These are phyloP conservation scores for Penicillium paneum DNA, from an alignment of 2,329 filamentous ascomycete species.

Conservation along the genomic window DNA sequence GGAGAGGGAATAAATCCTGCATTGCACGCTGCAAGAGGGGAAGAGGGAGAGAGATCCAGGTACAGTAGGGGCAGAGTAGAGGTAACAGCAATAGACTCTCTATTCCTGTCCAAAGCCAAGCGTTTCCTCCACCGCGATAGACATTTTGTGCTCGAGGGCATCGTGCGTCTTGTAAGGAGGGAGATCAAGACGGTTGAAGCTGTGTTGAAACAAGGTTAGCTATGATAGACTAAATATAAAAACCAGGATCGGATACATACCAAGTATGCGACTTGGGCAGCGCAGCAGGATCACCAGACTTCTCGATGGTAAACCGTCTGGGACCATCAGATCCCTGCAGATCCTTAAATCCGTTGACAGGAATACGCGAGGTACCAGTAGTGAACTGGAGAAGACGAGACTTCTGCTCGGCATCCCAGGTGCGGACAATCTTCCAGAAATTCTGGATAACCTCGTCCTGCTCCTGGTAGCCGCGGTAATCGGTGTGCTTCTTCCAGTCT, in stretches of 20 bases:
- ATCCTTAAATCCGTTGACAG: constrained; percentile 99
- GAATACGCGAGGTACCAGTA: constrained; percentile 94
- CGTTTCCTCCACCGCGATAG: constrained; percentile 96
- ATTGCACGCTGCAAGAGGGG: background rate
- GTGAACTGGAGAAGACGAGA: constrained; percentile 94
- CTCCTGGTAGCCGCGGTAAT: constrained; percentile 98
- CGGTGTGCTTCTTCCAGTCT: constrained; percentile 99
- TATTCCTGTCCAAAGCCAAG: constrained; percentile 99
- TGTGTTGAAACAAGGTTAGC: constrained; percentile 41
- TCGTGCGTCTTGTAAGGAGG: constrained; percentile 90
- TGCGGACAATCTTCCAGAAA: constrained; percentile 95
- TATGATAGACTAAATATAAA: background rate
- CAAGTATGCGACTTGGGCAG: constrained; percentile 97
- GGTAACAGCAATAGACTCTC: constrained; percentile 16
- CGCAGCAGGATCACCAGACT: constrained; percentile 85
- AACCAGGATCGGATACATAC: constrained; percentile 54
- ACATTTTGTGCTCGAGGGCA: constrained; percentile 80
- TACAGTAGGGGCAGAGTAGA: constrained; percentile 6
- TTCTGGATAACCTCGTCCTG: constrained; percentile 95
- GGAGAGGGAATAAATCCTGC: constrained; percentile 9
- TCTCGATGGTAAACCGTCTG: constrained; percentile 94
- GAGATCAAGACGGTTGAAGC: constrained; percentile 95
- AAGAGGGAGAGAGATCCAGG: constrained; percentile 2
- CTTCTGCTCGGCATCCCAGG: constrained; percentile 98
- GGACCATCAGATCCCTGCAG: constrained; percentile 95